Base-by-base conservation (phyloP, 371 early-diverging fungal species). In the Actinomortierella ambigua region DNA sequence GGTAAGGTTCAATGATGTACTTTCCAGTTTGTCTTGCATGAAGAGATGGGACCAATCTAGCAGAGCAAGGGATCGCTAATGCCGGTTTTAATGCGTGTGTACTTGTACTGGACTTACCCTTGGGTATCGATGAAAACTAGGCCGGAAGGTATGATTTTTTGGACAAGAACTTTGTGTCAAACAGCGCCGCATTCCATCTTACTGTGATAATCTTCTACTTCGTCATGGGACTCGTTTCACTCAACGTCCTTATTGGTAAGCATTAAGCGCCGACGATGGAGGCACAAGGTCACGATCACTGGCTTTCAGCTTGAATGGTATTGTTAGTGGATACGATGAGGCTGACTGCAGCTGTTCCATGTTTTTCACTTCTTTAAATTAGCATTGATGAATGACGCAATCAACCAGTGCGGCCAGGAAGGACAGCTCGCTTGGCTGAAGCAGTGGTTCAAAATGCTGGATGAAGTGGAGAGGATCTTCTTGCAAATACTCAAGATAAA, bases 161-260 rank as follows among this genome's bases (percentile, higher is more conserved):
- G 0, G 17, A 47, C 0, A 4, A 17, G 0, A 39, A 57, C 2
- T 51, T 73, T 20, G 39, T 47, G 0, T 23, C 49, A 1, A 23
- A 24, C 0, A 23, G 43, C 0, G n/a, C 22, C 15, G 53, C 67
- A 26, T 73, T 73, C 61, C 67, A 63, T 46, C 11, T 73, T n/a
- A 66, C 67, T 67, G 67, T 73, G 75, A 54, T 66, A 24, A 53
- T 73, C 43, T 73, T 63, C 55, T 66, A 59, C 67, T 67, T 73
- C 51, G 63, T 73, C 64, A 67, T 67, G 13, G 59, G 61, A 26
- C 59, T 73, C 17, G 23, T 73, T 18, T 54, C 63, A 15, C 57
- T 75, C 18, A 75, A 66, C 27, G 57, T 67, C 50, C 61, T 68
- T n/a, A 63, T 67, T 29, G 73, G 34, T 34, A 34, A 34, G n/a